Percentiles rank a stretch among this genome's conserved stretches.
Evolutionary conservation across 371 early-diverging fungal species (phyloP).

Genomic region (Zancudomyces culisetae): DNA sequence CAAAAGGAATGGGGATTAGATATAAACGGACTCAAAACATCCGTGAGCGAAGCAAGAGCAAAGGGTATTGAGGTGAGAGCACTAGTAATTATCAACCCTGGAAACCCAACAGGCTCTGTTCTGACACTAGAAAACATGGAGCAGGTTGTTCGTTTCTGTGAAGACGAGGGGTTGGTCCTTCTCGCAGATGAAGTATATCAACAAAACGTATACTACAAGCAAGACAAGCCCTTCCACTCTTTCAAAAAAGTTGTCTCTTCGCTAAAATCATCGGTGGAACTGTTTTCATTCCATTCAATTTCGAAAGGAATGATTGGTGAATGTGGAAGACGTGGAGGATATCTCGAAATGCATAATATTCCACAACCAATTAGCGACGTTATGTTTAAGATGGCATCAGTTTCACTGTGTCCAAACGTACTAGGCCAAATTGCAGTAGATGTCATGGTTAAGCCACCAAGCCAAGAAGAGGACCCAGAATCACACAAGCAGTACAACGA

Average conservation of each 20-base stretch:
- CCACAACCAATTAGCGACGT: slow-evolving; percentile 53
- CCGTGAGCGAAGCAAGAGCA: slow-evolving; percentile 43
- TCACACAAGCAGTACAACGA: slow-evolving; percentile 52
- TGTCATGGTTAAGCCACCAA: slow-evolving; percentile 88
- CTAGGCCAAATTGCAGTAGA: slow-evolving; percentile 75
- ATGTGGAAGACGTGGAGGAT: slow-evolving; percentile 95
- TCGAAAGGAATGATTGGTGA: slow-evolving; percentile 97
- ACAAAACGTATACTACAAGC: slow-evolving; percentile 72
- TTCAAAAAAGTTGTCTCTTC: slow-evolving; percentile 70
- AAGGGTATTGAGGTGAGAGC: slow-evolving; percentile 75
- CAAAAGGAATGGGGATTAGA: slow-evolving; percentile 62
- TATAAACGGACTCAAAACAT: slow-evolving; percentile 33
- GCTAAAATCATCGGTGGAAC: slow-evolving; percentile 32
- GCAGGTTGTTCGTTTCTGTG: slow-evolving; percentile 74
- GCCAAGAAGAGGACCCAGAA: slow-evolving; percentile 39
- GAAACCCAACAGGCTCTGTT: slow-evolving; percentile 93
- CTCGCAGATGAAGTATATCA: slow-evolving; percentile 97
- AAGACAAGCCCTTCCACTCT: slow-evolving; percentile 70
- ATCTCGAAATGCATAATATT: slow-evolving; percentile 80
- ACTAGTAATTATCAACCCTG: slow-evolving; percentile 91
- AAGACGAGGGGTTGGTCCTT: slow-evolving; percentile 55
- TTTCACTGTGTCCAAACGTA: slow-evolving; percentile 78
- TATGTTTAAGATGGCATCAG: slow-evolving; percentile 82
- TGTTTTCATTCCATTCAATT: slow-evolving; percentile 88
- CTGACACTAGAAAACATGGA: slow-evolving; percentile 61